These are phyloP conservation scores for Sclerotinia spermophila DNA, from an alignment of 2,329 filamentous ascomycete species.

Conservation along the genomic window DNA sequence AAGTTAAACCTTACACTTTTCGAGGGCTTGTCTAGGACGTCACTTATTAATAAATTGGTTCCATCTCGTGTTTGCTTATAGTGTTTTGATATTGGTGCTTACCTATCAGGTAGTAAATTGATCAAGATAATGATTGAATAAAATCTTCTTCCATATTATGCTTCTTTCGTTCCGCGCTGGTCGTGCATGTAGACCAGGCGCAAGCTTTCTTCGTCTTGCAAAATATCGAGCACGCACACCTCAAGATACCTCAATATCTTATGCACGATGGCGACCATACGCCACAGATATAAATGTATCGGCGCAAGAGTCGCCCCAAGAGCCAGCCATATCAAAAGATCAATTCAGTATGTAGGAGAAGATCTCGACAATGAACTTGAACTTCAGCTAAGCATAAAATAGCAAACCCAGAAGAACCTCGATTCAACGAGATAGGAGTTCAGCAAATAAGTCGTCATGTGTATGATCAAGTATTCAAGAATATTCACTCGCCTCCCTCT, in stretches of 20 bases:
- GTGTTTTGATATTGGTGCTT: neutral
- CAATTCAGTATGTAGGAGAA: neutral
- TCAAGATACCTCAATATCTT: constrained; percentile 32
- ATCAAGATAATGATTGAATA: constrained; percentile 28
- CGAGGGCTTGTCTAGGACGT: neutral
- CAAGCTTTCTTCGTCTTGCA: constrained; percentile 51
- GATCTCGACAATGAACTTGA: neutral
- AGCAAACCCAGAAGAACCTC: constrained; percentile 51
- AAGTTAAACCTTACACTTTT: neutral
- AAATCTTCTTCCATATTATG: constrained; percentile 27
- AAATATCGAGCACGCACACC: constrained; percentile 44
- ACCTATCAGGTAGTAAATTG: neutral
- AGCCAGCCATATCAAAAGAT: constrained; percentile 9
- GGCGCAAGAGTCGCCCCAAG: constrained; percentile 1
- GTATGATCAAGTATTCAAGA: constrained; percentile 76
- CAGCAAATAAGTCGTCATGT: constrained; percentile 87
- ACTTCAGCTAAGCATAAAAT: constrained; percentile 20
- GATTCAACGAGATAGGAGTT: constrained; percentile 90
- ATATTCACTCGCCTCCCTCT: constrained; percentile 53
- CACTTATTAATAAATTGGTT: neutral
- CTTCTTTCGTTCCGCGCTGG: constrained; percentile 34
- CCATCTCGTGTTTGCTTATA: neutral
- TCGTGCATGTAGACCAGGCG: constrained; percentile 34
- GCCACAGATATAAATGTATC: neutral
- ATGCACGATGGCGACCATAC: constrained; percentile 38